Percentiles rank a stretch among this genome's conserved stretches.
phyloP scores from a whole-genome alignment of 2,329 filamentous ascomycete species.

The Botrytis porri region DNA sequence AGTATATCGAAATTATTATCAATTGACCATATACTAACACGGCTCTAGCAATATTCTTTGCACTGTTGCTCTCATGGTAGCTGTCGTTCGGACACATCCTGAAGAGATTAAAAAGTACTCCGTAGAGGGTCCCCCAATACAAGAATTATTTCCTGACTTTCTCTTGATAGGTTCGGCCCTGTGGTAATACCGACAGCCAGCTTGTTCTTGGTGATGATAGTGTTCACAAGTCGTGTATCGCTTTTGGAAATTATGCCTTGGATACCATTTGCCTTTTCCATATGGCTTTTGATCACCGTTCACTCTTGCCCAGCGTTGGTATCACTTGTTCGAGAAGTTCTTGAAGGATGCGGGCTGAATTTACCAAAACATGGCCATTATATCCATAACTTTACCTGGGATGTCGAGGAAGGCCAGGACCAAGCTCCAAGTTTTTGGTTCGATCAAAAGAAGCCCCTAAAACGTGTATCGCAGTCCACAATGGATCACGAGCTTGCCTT shows the following conservation, averaged over 20 bases:
- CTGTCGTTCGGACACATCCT: conserved; percentile 17
- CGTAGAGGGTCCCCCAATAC: background rate
- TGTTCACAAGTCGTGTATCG: conserved; percentile 19
- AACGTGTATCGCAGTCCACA: background rate
- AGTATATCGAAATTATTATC: background rate
- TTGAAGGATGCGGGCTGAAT: background rate
- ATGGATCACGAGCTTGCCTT: background rate
- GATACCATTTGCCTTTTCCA: conserved; percentile 21
- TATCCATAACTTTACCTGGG: background rate
- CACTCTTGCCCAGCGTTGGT: conserved; percentile 20
- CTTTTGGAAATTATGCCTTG: conserved; percentile 20
- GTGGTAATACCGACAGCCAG: background rate
- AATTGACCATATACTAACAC: background rate
- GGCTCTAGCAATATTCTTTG: conserved; percentile 8
- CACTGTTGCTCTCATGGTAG: conserved; percentile 8
- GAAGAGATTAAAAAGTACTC: conserved; percentile 23
- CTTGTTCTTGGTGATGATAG: background rate
- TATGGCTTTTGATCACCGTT: conserved; percentile 23
- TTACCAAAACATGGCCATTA: background rate
- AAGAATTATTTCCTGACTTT: conserved; percentile 1
- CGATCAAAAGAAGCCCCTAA: background rate
- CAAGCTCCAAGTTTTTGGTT: background rate
- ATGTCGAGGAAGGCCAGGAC: background rate
- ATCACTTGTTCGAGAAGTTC: background rate
- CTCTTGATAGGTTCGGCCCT: conserved; percentile 4